Evolutionary conservation across 805 yeast species (phyloP).

Genomic region (Kregervanrija fluxuum): DNA sequence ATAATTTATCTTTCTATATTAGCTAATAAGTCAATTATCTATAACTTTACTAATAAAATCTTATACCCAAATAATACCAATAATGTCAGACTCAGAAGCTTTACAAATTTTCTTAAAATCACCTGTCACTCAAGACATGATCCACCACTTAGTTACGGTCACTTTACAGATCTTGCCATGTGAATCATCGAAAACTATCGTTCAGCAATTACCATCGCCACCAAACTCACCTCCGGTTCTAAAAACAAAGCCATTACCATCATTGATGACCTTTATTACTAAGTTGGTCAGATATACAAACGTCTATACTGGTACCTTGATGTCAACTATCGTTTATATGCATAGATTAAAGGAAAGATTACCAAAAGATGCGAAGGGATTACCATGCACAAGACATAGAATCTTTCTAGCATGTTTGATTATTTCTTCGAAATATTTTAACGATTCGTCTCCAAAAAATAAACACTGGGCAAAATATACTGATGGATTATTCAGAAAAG

Average conservation of each 20-base stretch:
- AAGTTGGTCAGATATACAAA: constrained; percentile 66
- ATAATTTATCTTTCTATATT: no score
- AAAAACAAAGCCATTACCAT: constrained; percentile 45
- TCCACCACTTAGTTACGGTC: constrained; percentile 57
- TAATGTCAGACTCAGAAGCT: constrained; percentile 48
- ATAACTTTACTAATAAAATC: no score
- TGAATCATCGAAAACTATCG: constrained; percentile 31
- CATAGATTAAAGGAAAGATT: constrained; percentile 52
- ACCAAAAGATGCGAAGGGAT: constrained; percentile 67
- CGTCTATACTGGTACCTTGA: constrained; percentile 73
- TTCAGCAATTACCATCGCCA: constrained; percentile 28
- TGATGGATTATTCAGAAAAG: constrained; percentile 59
- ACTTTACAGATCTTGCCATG: constrained; percentile 66
- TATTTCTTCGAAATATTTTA: constrained; percentile 65
- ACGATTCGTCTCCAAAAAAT: constrained; percentile 74
- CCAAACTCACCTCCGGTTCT: constrained; percentile 25
- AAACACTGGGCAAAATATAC: constrained; percentile 75
- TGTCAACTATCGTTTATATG: constrained; percentile 65
- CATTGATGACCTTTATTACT: constrained; percentile 67
- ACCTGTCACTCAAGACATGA: constrained; percentile 70
- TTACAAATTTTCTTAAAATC: constrained; percentile 50
- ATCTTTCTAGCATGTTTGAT: constrained; percentile 69
- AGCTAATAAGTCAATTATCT: no score
- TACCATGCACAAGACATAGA: constrained; percentile 75
- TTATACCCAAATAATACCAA: background rate